phyloP scores from a whole-genome alignment of 768 basidiomycete genomes.

The Dictyophora rubrovolvata region DNA sequence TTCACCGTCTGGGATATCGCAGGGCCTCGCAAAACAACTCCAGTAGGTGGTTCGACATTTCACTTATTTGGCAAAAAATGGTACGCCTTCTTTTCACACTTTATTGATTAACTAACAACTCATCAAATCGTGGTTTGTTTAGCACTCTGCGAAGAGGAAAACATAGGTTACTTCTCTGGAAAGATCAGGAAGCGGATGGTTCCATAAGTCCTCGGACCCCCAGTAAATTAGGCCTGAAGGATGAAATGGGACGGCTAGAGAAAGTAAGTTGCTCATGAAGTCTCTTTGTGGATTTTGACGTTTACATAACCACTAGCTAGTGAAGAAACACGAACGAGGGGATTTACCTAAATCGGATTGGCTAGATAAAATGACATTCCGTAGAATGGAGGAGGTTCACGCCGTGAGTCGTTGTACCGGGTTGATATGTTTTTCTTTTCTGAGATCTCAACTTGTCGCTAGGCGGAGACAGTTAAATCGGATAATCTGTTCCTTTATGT shows the following conservation, averaged over 20 bases:
- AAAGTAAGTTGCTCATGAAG: constrained; percentile 44
- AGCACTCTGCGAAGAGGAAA: constrained; percentile 89
- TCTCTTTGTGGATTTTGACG: constrained; percentile 17
- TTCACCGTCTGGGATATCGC: constrained; percentile 96
- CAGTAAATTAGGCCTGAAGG: constrained; percentile 68
- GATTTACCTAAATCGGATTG: constrained; percentile 93
- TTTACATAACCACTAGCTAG: constrained; percentile 43
- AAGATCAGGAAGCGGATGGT: constrained; percentile 77
- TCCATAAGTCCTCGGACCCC: constrained; percentile 74
- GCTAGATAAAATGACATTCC: constrained; percentile 87
- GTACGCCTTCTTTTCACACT: constrained; percentile 29
- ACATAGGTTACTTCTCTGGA: constrained; percentile 80
- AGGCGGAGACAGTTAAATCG: constrained; percentile 89
- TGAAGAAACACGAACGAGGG: constrained; percentile 94
- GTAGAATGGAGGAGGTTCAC: constrained; percentile 93
- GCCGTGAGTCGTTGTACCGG: constrained; percentile 41
- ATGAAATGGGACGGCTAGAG: constrained; percentile 94
- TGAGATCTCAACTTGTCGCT: neutral
- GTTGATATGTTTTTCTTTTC: neutral
- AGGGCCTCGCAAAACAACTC: constrained; percentile 64
- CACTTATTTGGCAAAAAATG: constrained; percentile 89
- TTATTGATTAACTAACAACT: neutral
- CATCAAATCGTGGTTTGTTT: neutral
- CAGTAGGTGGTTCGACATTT: constrained; percentile 89
- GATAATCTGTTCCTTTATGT: constrained; percentile 94